Percentiles rank a stretch among this genome's conserved stretches.
Conservation (phyloP, 371 early-diverging fungal genomes). For the Mucor sp. region DNA sequence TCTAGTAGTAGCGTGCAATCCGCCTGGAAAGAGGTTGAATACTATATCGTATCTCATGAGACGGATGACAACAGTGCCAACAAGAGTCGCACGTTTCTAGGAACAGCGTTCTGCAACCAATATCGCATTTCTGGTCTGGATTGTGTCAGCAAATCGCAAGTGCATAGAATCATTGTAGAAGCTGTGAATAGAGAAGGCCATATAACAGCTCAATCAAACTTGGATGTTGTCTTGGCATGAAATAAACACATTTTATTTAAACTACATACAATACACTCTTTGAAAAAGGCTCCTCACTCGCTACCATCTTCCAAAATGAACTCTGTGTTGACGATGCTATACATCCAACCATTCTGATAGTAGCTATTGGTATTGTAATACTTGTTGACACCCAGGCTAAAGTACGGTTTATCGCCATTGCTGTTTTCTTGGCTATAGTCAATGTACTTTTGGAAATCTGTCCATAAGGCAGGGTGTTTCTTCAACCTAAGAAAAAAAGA, state of each 20-base stretch:
- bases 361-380: neutral
- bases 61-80: neutral
- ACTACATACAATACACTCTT: too few species aligned
- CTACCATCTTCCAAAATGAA: neutral
- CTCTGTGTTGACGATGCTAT: neutral
- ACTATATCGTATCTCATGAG: conserved; percentile 7
- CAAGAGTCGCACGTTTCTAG: conserved; percentile 14
- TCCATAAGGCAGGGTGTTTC: neutral
- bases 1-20: neutral
- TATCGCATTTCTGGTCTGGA: conserved; percentile 27
- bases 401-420: neutral
- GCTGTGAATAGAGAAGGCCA: conserved; percentile 18
- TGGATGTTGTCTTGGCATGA: neutral
- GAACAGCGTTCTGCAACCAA: conserved; percentile 24
- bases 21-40: conserved; percentile 11
- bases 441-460: neutral
- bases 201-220: conserved; percentile 1
- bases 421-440: neutral
- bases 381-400: neutral
- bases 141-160: neutral
- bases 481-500: neutral
- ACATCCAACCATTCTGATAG: neutral
- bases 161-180: conserved; percentile 13
- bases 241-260: neutral
- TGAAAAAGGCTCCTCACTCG: neutral